Evolutionary conservation across 768 basidiomycete species (phyloP), one percentile per base, ranked within the genome.

Genomic region (Suillus subalutaceus): DNA sequence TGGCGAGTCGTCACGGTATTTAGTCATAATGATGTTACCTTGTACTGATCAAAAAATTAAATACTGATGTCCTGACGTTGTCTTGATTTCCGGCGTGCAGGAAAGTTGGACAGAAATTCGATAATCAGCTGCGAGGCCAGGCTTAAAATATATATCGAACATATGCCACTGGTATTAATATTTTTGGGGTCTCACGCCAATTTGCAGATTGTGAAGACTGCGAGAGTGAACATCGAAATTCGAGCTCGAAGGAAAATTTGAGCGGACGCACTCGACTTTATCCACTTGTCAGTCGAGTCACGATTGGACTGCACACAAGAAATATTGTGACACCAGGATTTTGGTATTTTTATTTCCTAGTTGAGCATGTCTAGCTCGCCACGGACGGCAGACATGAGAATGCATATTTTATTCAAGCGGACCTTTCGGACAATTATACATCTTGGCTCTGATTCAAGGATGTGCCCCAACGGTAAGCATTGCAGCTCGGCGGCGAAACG

Each of bases 131-230:
- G 18, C 41, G 40, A 41, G 38, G 38, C 9, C 18, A 30, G 23
- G 16, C 40, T 41, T 40, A 38, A 58, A 38, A n/a, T 58, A 40
- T 38, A 13, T 15, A 40, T 58, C 23, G 38, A 18, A 18, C 38
- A 59, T 41, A 59, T 18, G 10, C 9, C 6, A 55, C 18, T 35
- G 6, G 10, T 20, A 41, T 18, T 30, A 30, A 53, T 53, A 30
- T 12, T 60, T 23, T n/a, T 18, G 18, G 18, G 12, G 10, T 60
- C 59, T 43, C 59, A 60, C 59, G 59, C 59, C 26, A 60, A 41
- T 41, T 30, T 43, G 6, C 30, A 60, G 12, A 12, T 43, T 43
- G 12, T 32, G 18, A 30, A 43, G 18, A 23, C 26, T 43, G 10
- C 18, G 6, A 37, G 13, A 26, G 23, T 30, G 13, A 58, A 30